phyloP scores from a whole-genome alignment of 495 filamentous ascomycete genomes.

The Apodospora peruviana region DNA sequence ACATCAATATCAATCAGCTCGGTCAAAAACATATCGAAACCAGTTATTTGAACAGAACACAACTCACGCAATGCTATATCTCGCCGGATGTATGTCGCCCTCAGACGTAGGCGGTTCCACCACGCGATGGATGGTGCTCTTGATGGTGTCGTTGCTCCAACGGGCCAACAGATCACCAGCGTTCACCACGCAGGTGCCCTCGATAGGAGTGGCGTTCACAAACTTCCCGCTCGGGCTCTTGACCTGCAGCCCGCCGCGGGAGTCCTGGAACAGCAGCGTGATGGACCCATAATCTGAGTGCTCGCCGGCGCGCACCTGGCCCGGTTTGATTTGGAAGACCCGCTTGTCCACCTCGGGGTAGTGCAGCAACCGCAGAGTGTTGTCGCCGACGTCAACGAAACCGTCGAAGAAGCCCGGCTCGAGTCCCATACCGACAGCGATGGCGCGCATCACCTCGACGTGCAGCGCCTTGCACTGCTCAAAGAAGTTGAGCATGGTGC shows the following conservation, averaged over 20 bases:
- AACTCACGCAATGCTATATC: constrained; percentile 66
- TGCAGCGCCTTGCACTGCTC: constrained; percentile 69
- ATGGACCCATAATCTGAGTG: constrained; percentile 89
- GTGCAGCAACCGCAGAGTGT: constrained; percentile 83
- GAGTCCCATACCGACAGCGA: constrained; percentile 77
- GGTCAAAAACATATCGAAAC: no score
- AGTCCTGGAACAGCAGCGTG: constrained; percentile 87
- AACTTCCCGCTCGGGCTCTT: constrained; percentile 70
- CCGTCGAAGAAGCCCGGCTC: constrained; percentile 70
- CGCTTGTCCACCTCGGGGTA: constrained; percentile 67
- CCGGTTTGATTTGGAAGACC: constrained; percentile 64
- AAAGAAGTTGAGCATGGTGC: constrained; percentile 69
- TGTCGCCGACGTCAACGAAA: constrained; percentile 69
- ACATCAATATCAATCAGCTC: background rate
- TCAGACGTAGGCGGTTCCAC: constrained; percentile 65
- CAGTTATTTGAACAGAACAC: no score
- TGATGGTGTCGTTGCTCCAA: constrained; percentile 89
- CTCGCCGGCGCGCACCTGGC: constrained; percentile 75
- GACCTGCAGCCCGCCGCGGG: constrained; percentile 77
- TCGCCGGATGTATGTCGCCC: constrained; percentile 49
- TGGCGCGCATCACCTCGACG: constrained; percentile 75
- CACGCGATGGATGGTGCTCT: constrained; percentile 82
- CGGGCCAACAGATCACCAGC: constrained; percentile 82
- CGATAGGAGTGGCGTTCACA: constrained; percentile 77
- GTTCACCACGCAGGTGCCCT: constrained; percentile 82